Evolutionary conservation across 1,284 basidiomycete species (phyloP), one percentile per base, ranked within the genome.

Genomic region (Cryptococcus sp.): DNA sequence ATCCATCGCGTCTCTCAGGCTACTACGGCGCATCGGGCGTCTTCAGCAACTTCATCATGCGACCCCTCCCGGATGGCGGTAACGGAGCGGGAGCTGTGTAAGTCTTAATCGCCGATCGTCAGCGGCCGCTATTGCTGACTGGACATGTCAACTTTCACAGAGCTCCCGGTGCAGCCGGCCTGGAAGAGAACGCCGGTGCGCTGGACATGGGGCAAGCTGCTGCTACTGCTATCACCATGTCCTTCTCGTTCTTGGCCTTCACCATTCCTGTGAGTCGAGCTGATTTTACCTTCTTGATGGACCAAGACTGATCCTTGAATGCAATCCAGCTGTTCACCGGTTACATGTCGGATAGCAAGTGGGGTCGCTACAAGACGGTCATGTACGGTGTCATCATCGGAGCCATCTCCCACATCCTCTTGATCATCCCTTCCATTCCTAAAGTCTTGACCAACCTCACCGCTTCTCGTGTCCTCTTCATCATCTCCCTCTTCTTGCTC

Each of bases 61-160:
- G 62, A 61, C 82, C 83, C 0, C 83, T 90, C 2, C 89, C 89
- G 1, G 60, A 68, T 0, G 67, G 66, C 15, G 84, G 84, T 31
- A 89, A 88, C 3, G 81, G 71, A 39, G 83, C 88, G 2, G 89
- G 89, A 64, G 89, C 89, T 1, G 81, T 90, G 2, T 50, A 19
- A 25, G 25, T 35, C 38, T n/a, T 17, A 40, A 7, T 41, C 44
- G 15, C 19, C 19, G 19, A 15, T 17, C 51, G 23, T 2, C 0
- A 16, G n/a, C 20, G 22, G 31, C 38, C 17, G 40, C 35, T 40
- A 39, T 22, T 45, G 46, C 23, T 47, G 46, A 40, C 53, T 39
- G 17, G 10, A 27, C 4, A 46, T 42, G 17, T 19, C 17, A 8
- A n/a, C n/a, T 17, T 20, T 35, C 20, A 52, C 15, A 35, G 39